These are phyloP conservation scores for Corylus heterophylla DNA, from an alignment of 306 rosid genomes.

Conservation along the genomic window DNA sequence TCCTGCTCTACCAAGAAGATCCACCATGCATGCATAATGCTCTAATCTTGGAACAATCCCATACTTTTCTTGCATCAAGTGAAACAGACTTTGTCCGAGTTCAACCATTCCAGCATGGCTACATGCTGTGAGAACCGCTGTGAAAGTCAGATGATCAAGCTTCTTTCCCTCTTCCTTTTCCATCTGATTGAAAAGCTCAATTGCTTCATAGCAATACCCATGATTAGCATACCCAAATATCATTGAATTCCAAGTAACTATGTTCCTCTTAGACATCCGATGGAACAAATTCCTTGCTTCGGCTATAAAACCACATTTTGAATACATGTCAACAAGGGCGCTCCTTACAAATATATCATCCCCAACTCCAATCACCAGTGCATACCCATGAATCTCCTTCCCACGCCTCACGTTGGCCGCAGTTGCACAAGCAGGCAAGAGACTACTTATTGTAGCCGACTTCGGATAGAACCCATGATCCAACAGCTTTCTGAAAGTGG, in stretches of 20 bases:
- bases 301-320: not conserved
- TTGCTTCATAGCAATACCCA: too few relatives aligned
- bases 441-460: conserved; percentile 68
- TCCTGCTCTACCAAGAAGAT: conserved; percentile 75
- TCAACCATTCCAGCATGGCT: too few relatives aligned
- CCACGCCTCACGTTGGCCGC: conserved; percentile 55
- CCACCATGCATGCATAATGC: conserved; percentile 86
- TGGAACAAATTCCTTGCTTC: conserved; percentile 48
- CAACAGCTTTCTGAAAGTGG: conserved; percentile 61
- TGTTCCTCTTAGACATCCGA: too few relatives aligned
- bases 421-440: conserved; percentile 76
- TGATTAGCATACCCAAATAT: conserved; percentile 70
- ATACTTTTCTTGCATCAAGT: conserved; percentile 50
- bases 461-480: conserved; percentile 58
- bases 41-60: conserved; percentile 64
- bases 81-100: too few relatives aligned
- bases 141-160: conserved; percentile 60
- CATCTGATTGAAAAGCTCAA: too few relatives aligned
- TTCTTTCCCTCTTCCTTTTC: too few relatives aligned
- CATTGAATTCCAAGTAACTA: too few relatives aligned
- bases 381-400: conserved; percentile 67
- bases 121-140: too few relatives aligned
- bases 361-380: conserved; percentile 60
- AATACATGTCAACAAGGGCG: conserved; percentile 42
- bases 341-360: conserved; percentile 69